Evolutionary conservation across 352 stramenopile species (phyloP), one percentile per base, ranked within the genome.

Genomic region (Phytophthora hybrid): DNA sequence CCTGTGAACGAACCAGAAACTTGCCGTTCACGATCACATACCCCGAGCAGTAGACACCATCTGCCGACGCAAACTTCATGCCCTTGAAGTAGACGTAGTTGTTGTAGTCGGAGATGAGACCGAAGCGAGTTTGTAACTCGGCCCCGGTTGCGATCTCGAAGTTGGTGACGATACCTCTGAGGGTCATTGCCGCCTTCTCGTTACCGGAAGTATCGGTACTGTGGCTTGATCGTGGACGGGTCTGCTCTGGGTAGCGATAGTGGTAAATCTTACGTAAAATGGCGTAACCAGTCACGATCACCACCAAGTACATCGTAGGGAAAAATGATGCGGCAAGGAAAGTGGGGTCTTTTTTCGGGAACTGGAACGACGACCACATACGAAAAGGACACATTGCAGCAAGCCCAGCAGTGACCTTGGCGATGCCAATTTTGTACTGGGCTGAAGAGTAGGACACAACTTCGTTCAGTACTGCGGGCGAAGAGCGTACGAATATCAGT

Each of bases 21-120:
- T 77, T 79, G 37, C 65, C 57, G 54, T 78, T 79, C 2, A 71
- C 77, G 16, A 84, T 71, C 39, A 84, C 77, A 64, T 73, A 83
- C 7, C 73, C 77, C 9, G 61, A 77, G 46, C 69, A 74, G 44
- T 76, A 84, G 29, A 81, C 79, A 7, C 74, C 77, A 13, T 80
- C 76, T 1, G 71, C 62, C 5, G 66, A 75, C 31, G 74, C 74
- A 37, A 77, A 82, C 52, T 80, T 80, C 53, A 82, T 66, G 8
- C 78, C 74, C 46, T 81, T 78, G 64, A 80, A 78, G 54, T 62
- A 73, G 8, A 74, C 54, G 63, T 74, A 79, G 44, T 82, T 79
- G 32, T 74, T 69, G 56, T 77, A 83, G n/a, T 77, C 59, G 1
- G 62, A 82, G 19, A 83, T 62, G 23, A 85, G 34, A 0, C 78